phyloP scores from a whole-genome alignment of 225 moss, liverwort and hornwort genomes.

The Bryoerythrophyllum caledonicum region DNA sequence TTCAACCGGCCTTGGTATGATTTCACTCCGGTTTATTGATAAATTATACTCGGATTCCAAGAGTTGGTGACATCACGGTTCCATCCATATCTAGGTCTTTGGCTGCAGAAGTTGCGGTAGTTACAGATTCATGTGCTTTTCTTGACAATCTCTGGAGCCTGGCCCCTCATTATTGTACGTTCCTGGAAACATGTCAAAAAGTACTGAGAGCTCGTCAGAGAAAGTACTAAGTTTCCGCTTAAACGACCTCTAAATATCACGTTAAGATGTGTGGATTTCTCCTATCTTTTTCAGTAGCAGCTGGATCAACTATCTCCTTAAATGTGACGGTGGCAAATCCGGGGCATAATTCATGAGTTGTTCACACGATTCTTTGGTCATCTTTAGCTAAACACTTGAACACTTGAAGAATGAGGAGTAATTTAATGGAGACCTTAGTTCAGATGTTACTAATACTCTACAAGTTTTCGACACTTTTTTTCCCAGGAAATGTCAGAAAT shows the following conservation, averaged over 20 bases:
- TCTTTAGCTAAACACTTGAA: too few species aligned
- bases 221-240: neutral
- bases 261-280: neutral
- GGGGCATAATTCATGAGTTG: neutral
- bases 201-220: neutral
- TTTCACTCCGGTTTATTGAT: too few species aligned
- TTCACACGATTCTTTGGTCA: too few species aligned
- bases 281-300: neutral
- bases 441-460: too few species aligned
- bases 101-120: slow-evolving; percentile 17
- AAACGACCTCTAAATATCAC: neutral
- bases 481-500: too few species aligned
- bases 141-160: slow-evolving; percentile 13
- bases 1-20: too few species aligned
- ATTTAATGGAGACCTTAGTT: neutral
- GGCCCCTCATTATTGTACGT: slow-evolving; percentile 28
- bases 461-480: too few species aligned
- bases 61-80: neutral
- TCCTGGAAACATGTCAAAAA: slow-evolving; percentile 17
- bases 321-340: too few species aligned
- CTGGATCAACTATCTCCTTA: too few species aligned
- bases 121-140: slow-evolving; percentile 23
- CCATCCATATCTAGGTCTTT: slow-evolving; percentile 13
- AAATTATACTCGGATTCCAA: neutral
- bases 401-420: too few species aligned